Conservation (phyloP, 371 early-diverging fungal species). For the Mucor sp. region DNA sequence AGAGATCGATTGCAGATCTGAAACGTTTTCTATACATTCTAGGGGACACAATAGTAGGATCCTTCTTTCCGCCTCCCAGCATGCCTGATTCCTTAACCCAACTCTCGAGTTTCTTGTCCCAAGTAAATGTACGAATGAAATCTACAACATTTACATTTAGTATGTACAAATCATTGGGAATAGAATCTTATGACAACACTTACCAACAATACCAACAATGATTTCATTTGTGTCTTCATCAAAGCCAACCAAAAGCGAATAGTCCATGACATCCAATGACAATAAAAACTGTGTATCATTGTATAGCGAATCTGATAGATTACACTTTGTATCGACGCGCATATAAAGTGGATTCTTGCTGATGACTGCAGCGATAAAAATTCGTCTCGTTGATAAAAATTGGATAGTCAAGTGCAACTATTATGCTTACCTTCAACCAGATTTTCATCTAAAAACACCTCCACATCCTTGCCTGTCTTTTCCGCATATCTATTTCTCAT, state of each 20-base stretch:
- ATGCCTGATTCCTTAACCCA: constrained; percentile 94
- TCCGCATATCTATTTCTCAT: constrained; percentile 89
- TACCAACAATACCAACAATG: constrained; percentile 91
- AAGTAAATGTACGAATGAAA: constrained; percentile 94
- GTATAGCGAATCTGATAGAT: constrained; percentile 76
- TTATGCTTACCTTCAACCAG: constrained; percentile 70
- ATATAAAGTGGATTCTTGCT: constrained; percentile 87
- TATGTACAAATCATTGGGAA: too few species aligned
- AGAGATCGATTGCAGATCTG: constrained; percentile 88
- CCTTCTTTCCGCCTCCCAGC: constrained; percentile 82
- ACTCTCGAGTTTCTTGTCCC: constrained; percentile 95
- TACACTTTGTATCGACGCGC: constrained; percentile 82
- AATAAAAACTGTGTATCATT: constrained; percentile 92
- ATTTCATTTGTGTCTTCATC: constrained; percentile 82
- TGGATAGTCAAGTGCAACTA: too few species aligned
- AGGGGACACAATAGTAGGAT: constrained; percentile 95
- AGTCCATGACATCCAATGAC: constrained; percentile 93
- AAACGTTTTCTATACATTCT: constrained; percentile 90
- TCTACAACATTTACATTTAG: constrained; percentile 45
- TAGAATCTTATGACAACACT: constrained; percentile 3
- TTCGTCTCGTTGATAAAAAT: too few species aligned
- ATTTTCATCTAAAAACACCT: constrained; percentile 92
- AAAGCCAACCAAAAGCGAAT: constrained; percentile 90
- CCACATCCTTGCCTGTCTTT: constrained; percentile 81
- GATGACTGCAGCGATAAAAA: constrained; percentile 49